A percentile compares a stretch with the other conserved stretches of the same genome.
These are phyloP conservation scores for Trebouxiophyceae sp. DNA, from an alignment of 163 green algal genomes.

Conservation along the genomic window DNA sequence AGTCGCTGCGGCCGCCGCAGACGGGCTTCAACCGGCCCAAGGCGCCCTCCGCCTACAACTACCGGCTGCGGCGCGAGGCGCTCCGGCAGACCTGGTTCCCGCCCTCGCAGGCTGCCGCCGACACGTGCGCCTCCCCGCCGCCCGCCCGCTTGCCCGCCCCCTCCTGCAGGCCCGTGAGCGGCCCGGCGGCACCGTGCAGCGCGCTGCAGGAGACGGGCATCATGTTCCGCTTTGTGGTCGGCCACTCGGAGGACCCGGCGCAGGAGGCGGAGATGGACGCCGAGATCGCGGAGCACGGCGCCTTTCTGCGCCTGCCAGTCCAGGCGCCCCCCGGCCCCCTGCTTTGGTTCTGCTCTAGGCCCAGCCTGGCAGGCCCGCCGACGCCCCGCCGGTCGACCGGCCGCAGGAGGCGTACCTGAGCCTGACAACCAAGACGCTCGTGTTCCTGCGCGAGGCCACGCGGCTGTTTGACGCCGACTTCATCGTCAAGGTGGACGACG, in stretches of 20 bases:
- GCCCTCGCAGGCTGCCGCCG: slow-evolving; percentile 13
- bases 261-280: slow-evolving; percentile 20
- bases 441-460: slow-evolving; percentile 35
- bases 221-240: slow-evolving; percentile 49
- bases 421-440: slow-evolving; percentile 56
- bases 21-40: slow-evolving; percentile 41
- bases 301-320: slow-evolving; percentile 33
- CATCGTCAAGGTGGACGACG: slow-evolving; percentile 52
- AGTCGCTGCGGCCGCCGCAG: too few relatives aligned
- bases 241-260: slow-evolving; percentile 19
- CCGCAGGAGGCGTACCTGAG: slow-evolving; percentile 45
- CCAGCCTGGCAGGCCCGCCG: not conserved
- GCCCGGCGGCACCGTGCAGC: slow-evolving; percentile 8
- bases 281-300: slow-evolving; percentile 25
- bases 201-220: slow-evolving; percentile 31
- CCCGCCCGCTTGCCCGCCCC: not conserved
- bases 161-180: not conserved
- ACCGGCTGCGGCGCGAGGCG: slow-evolving; percentile 24
- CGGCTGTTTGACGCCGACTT: slow-evolving; percentile 34
- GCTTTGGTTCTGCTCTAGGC: not conserved
- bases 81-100: slow-evolving; percentile 50
- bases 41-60: slow-evolving; percentile 40
- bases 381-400: not conserved
- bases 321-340: slow-evolving; percentile 2
- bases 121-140: slow-evolving; percentile 2